Conservation (phyloP, 345 rosid genomes). For the Ceriops decandra region DNA sequence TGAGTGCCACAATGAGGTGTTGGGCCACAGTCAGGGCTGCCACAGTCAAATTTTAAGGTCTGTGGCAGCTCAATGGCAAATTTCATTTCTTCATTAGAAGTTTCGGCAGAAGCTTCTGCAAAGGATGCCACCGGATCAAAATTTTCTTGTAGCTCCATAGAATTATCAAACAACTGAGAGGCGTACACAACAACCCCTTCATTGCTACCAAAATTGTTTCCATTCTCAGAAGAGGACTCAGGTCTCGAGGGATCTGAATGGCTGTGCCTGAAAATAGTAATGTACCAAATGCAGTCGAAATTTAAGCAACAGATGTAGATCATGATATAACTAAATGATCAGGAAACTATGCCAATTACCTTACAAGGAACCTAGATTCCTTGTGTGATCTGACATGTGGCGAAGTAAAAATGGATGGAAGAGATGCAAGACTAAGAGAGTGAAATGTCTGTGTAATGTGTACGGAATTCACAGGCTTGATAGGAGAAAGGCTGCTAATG, state of each 20-base stretch:
- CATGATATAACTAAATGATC: not conserved
- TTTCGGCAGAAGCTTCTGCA: slow-evolving; percentile 47
- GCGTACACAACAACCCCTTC: slow-evolving; percentile 27
- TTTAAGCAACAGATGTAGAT: not conserved
- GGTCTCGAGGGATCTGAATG: slow-evolving; percentile 43
- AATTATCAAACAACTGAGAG: slow-evolving; percentile 29
- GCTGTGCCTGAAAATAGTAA: slow-evolving; percentile 43
- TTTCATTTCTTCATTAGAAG: slow-evolving; percentile 34
- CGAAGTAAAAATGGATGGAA: slow-evolving; percentile 84
- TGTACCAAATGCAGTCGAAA: not conserved
- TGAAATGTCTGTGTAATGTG: slow-evolving; percentile 61
- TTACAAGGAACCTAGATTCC: slow-evolving; percentile 73
- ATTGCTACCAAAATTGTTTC: slow-evolving; percentile 25
- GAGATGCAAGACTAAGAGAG: slow-evolving; percentile 65
- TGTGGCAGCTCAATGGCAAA: slow-evolving; percentile 46
- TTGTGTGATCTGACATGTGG: slow-evolving; percentile 73
- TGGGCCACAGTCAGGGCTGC: slow-evolving; percentile 46
- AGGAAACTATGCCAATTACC: slow-evolving; percentile 40
- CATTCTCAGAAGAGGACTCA: slow-evolving; percentile 30
- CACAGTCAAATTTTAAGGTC: slow-evolving; percentile 49
- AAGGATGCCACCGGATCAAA: slow-evolving; percentile 44
- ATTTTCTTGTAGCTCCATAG: slow-evolving; percentile 37
- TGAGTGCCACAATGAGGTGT: slow-evolving; percentile 27
- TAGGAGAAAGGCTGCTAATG: slow-evolving; percentile 88
- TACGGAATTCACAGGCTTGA: slow-evolving; percentile 67